Evolutionary conservation across 2,329 filamentous ascomycete genomes (phyloP), one percentile per base, ranked within the genome.

Genomic region (Penicillium glabrum): DNA sequence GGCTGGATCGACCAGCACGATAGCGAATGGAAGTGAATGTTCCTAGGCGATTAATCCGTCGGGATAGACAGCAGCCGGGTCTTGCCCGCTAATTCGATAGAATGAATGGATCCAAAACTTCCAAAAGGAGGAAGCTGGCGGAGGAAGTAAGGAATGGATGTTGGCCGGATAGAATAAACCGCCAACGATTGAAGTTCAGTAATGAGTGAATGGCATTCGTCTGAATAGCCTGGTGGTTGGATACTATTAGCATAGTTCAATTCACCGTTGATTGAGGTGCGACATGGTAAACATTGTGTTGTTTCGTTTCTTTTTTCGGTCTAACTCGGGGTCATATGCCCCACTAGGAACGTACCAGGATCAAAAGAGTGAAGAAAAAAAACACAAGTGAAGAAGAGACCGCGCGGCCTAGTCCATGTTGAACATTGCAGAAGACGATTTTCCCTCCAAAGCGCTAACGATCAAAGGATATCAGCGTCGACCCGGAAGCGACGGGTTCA

Each of bases 351-450:
- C 63, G 33, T 61, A 65, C 63, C 62, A 46, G 53, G 44, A 43
- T 27, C 45, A 60, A 63, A 61, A 29, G 54, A 63, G 57, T 31
- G 58, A 63, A 47, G 19, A 50, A 57, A 45, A 56, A 56, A 37
- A 47, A 41, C 46, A 47, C 23, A 33, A 50, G 29, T 50, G 29
- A 52, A 50, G 46, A 41, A 39, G 24, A 47, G 52, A 47, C 29
- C 48, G 51, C 57, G 41, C 24, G 46, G 37, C 54, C 54, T 63
- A 66, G 50, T 64, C 62, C 62, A 66, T 66, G 44, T 46, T 58
- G 62, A 50, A 48, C 53, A 29, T 58, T 33, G 46, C 24, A 51
- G 48, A 47, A 55, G 23, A 41, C 37, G 19, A 23, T 27, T 41
- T 21, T 23, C 24, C 29, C 46, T 41, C 11, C 46, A 51, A 52